A percentile compares a stretch with the other conserved stretches of the same genome.
phyloP scores from a whole-genome alignment of 1,139 yeast genomes.

The Hyphopichia fennica region DNA sequence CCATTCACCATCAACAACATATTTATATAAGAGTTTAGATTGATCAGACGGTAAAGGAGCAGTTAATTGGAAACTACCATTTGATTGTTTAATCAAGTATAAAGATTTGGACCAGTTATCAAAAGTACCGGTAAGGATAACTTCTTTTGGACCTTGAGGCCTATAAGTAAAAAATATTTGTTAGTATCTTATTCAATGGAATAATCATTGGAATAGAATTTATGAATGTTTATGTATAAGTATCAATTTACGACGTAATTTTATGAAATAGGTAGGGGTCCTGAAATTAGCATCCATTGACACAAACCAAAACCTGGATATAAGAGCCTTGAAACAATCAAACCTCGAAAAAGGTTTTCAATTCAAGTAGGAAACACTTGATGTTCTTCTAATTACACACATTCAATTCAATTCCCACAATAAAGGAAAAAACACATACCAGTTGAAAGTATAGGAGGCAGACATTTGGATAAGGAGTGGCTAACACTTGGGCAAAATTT shows the following conservation, averaged over 20 bases:
- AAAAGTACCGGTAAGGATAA: conserved; percentile 73
- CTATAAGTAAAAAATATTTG: conserved; percentile 25
- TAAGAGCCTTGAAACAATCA: no score
- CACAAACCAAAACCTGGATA: conserved; percentile 1
- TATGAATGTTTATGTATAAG: no score
- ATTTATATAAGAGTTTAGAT: conserved; percentile 59
- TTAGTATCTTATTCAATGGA: conserved; percentile 5
- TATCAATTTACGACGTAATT: not conserved
- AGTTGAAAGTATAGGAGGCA: conserved; percentile 26
- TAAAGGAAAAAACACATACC: conserved; percentile 19
- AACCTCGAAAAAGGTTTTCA: no score
- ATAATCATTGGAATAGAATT: no score
- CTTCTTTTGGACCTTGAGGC: conserved; percentile 77
- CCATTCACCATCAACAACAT: conserved; percentile 78
- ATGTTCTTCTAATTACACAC: no score
- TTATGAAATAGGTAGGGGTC: not conserved
- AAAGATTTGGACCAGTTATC: conserved; percentile 69
- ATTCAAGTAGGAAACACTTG: no score
- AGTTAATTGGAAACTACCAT: conserved; percentile 60
- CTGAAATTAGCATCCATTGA: conserved; percentile 1
- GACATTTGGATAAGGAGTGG: conserved; percentile 16
- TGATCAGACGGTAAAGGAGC: conserved; percentile 49
- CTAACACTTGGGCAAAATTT: not conserved
- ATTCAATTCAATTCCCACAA: no score
- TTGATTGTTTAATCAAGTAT: conserved; percentile 57